Evolutionary conservation across 768 basidiomycete genomes (phyloP), one percentile per base, ranked within the genome.

Genomic region (Kondoa malvinella): DNA sequence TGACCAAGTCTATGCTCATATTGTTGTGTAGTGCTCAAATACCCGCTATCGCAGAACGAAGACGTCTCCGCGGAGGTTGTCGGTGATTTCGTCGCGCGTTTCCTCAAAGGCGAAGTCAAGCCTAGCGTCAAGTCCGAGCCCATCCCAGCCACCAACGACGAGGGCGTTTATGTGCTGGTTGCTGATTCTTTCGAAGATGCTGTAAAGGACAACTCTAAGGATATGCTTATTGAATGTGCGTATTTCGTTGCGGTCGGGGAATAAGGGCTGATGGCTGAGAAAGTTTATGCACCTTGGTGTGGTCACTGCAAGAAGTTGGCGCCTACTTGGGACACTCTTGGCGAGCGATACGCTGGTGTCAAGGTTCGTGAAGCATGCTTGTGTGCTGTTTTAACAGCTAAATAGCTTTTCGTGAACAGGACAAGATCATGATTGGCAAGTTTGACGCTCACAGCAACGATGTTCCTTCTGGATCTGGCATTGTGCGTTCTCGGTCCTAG

Each of bases 391-490:
- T 50, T 50, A 8, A 21, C 21, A 50, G 40, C 40, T 50, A n/a
- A n/a, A n/a, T n/a, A n/a, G n/a, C n/a, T n/a, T 27, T 32, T 2
- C 16, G 27, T 25, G 57, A n/a, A 59, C 68, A 71, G 69, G 65
- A 69, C 40, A 72, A 74, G 71, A 68, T 77, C 66, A 64, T 73
- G 58, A 72, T 77, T 77, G 92, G 91, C 74, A 96, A 97, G 80
- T 85, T 97, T 80, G 95, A 99, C 72, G 89, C 91, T 1, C 86
- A 86, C 68, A 92, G 95, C 78, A 99, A 99, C 77, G 95, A 99
- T 77, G 82, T 99, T 17, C 94, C 95, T 60, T 81, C 86, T 25
- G 83, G 83, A n/a, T 84, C 86, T 68, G 84, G 86, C 33, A 97
- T 99, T 89, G 61, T 63, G 84, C 86, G 65, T 79, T 97, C 68